Base-by-base conservation (phyloP, 2,329 filamentous ascomycete species). In the Hypoxylon sp. region DNA sequence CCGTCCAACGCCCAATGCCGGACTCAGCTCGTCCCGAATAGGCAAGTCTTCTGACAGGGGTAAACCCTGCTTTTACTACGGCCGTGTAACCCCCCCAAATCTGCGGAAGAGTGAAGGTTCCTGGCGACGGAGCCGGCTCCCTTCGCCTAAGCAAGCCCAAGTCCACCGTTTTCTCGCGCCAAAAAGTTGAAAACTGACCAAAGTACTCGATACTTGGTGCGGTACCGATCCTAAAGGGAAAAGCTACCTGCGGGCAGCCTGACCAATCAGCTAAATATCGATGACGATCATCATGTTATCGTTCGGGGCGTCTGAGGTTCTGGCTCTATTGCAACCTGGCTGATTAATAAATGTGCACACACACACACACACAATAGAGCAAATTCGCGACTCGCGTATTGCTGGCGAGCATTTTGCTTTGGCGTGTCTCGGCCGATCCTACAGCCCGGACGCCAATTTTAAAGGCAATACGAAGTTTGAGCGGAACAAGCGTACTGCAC, bases 221-320 rank as follows among this genome's bases (percentile, higher is more conserved):
- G 27, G 14, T 48, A 59, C 31, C 11, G 25, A 31, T 49, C 53
- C 53, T 5, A 4, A 51, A 48, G 17, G 10, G 11, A 31, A 53
- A 57, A 65, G 65, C 68, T 62, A 66, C 56, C 55, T 56, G 62
- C 51, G 57, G 40, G 49, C n/a, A 54, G 8, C 37, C 31, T 13
- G 42, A 37, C 65, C 66, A 66, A 64, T 62, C 13, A 44, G 37
- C 14, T n/a, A 25, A 49, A 35, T 42, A 59, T 42, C 66, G 50
- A 65, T 58, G 69, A 61, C 66, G 66, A 66, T 71, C 69, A 4
- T 66, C 42, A 71, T 69, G 56, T 69, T 53, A 37, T 60, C 35
- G 20, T 49, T 11, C 33, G 42, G 25, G 1, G 51, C 8, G 20
- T 44, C 14, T 27, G 30, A n/a, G 27, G n/a, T 22, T 22, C n/a